Conservation (phyloP, 2,329 filamentous ascomycete genomes). For the Cercospora brassicicola region DNA sequence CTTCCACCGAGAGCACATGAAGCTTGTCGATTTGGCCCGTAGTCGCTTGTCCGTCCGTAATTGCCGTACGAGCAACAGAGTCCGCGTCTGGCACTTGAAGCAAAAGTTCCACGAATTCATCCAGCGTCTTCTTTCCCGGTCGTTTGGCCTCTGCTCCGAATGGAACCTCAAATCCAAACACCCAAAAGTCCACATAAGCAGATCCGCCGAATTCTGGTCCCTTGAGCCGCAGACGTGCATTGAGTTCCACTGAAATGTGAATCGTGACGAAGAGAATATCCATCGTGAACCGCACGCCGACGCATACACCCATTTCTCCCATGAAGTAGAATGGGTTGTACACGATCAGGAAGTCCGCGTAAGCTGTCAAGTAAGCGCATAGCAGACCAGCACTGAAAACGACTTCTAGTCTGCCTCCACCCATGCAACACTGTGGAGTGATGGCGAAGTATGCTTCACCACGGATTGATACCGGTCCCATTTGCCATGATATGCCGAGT, state of each 20-base stretch:
- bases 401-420: slow-evolving; percentile 7
- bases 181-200: not conserved
- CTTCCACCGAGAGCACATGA: slow-evolving; percentile 13
- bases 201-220: not conserved
- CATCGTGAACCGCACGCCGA: slow-evolving; percentile 9
- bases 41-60: not conserved
- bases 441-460: slow-evolving; percentile 21
- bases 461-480: not conserved
- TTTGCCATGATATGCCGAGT: not conserved
- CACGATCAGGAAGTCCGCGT: slow-evolving; percentile 15
- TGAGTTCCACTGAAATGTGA: slow-evolving; percentile 3
- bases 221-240: slow-evolving; percentile 1
- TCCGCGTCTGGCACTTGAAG: not conserved
- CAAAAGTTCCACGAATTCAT: not conserved
- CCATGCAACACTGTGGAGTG: slow-evolving; percentile 16
- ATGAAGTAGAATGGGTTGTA: slow-evolving; percentile 19
- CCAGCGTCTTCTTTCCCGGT: not conserved
- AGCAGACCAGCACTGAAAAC: slow-evolving; percentile 6
- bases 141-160: not conserved
- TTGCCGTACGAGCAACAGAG: not conserved
- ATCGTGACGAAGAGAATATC: slow-evolving; percentile 10
- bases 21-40: slow-evolving; percentile 1
- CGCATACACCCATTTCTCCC: slow-evolving; percentile 8
- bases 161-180: not conserved
- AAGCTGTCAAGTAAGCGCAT: slow-evolving; percentile 7